Evolutionary conservation across 345 rosid genomes (phyloP).

Genomic region (Erysimum cheiranthoides): DNA sequence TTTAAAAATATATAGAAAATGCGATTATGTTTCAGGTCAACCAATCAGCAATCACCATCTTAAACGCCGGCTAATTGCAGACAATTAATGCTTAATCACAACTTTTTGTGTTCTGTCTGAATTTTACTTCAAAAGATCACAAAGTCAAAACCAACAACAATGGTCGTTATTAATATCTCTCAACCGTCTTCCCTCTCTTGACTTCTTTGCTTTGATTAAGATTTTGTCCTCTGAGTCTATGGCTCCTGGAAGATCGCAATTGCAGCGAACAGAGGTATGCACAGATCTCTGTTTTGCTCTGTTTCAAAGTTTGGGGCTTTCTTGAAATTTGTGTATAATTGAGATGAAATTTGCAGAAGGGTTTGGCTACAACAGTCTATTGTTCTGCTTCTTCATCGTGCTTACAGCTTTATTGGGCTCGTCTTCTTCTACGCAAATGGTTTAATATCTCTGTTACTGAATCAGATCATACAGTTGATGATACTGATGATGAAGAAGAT

Average conservation of each 20-base stretch:
- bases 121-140: background rate
- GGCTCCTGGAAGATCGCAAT: constrained; percentile 26
- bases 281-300: constrained; percentile 23
- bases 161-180: constrained; percentile 29
- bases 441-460: constrained; percentile 56
- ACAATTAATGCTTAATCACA: constrained; percentile 15
- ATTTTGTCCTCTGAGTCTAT: background rate
- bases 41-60: background rate
- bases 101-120: background rate
- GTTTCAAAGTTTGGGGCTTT: constrained; percentile 3
- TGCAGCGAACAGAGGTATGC: constrained; percentile 22
- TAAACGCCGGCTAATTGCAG: constrained; percentile 1
- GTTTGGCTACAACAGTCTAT: constrained; percentile 41
- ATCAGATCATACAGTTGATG: constrained; percentile 1
- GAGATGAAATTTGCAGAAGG: constrained; percentile 7
- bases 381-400: constrained; percentile 73
- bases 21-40: background rate
- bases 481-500: constrained; percentile 14
- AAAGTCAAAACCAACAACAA: constrained; percentile 14
- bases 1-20: background rate
- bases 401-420: constrained; percentile 80
- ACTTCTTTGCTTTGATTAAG: background rate
- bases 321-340: background rate
- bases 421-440: constrained; percentile 73
- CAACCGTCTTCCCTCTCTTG: constrained; percentile 26